phyloP scores from a whole-genome alignment of 345 rosid species.

The Tarenaya hassleriana region DNA sequence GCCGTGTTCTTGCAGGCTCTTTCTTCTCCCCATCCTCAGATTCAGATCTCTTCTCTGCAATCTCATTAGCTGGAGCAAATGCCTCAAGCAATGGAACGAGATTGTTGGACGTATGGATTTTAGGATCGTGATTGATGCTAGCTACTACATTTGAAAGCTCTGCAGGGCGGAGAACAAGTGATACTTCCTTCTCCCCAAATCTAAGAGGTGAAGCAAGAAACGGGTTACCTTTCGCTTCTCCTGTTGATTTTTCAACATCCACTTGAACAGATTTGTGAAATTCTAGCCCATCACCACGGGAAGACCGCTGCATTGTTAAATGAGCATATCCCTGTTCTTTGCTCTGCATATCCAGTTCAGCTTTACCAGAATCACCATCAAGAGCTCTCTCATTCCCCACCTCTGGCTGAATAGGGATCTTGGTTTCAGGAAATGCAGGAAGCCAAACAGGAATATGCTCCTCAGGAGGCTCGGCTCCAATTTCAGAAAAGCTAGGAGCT shows the following conservation, averaged over 20 bases:
- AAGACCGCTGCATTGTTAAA: slow-evolving; percentile 36
- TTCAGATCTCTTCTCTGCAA: slow-evolving; percentile 36
- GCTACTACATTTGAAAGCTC: slow-evolving; percentile 36
- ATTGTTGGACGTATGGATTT: slow-evolving; percentile 26
- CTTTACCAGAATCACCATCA: slow-evolving; percentile 27
- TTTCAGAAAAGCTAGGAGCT: slow-evolving; percentile 40
- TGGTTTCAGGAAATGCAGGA: slow-evolving; percentile 65
- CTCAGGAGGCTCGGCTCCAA: slow-evolving; percentile 62
- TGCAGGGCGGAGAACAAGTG: slow-evolving; percentile 40
- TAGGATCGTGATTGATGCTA: slow-evolving; percentile 25
- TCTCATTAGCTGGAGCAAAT: slow-evolving; percentile 46
- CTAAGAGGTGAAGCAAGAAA: slow-evolving; percentile 67
- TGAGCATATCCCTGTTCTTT: slow-evolving; percentile 32
- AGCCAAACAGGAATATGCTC: slow-evolving; percentile 82
- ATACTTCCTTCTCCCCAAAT: slow-evolving; percentile 53
- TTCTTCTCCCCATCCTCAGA: slow-evolving; percentile 27
- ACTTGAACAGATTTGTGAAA: slow-evolving; percentile 36
- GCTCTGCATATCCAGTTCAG: slow-evolving; percentile 28
- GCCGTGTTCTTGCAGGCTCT: slow-evolving; percentile 35
- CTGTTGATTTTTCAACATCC: slow-evolving; percentile 32
- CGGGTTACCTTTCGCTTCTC: slow-evolving; percentile 45
- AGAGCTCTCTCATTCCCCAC: slow-evolving; percentile 19
- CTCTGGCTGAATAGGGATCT: slow-evolving; percentile 28
- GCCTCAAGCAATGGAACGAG: slow-evolving; percentile 40
- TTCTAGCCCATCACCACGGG: slow-evolving; percentile 37